These are phyloP conservation scores for Populus tremula DNA, from an alignment of 345 rosid genomes.

Conservation along the genomic window DNA sequence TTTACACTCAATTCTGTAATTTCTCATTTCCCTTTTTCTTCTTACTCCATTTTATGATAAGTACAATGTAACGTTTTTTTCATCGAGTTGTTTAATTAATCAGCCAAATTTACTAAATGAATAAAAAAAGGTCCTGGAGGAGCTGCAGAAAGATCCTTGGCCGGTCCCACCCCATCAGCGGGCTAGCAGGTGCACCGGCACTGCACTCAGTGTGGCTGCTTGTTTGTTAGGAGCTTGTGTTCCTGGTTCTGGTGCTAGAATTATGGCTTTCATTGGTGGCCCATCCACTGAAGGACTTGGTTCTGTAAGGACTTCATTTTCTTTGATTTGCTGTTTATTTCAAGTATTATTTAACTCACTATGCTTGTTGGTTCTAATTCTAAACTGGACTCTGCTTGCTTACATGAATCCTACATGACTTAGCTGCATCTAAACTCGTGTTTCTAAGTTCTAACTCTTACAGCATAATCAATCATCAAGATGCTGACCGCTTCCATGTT, in stretches of 20 bases:
- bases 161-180: conserved; percentile 68
- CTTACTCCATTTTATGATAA: neutral
- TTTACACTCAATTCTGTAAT: conserved; percentile 71
- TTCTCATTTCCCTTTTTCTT: neutral
- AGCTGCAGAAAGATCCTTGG: conserved; percentile 87
- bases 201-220: conserved; percentile 88
- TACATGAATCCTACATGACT: neutral
- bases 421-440: neutral
- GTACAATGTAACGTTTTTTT: neutral
- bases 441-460: neutral
- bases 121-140: conserved; percentile 59
- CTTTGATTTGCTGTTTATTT: neutral
- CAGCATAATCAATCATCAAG: neutral
- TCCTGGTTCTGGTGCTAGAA: conserved; percentile 95
- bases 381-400: neutral
- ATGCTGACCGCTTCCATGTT: neutral
- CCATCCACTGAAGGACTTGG: conserved; percentile 87
- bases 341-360: neutral
- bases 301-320: conserved; percentile 50
- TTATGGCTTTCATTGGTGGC: conserved; percentile 94
- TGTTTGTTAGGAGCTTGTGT: conserved; percentile 83
- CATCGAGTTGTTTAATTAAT: neutral
- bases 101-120: neutral
- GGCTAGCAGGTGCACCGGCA: conserved; percentile 77
- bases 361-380: neutral